Percentiles rank a stretch among this genome's conserved stretches.
Conservation (phyloP, 2,329 filamentous ascomycete genomes). For the Colletotrichum incanum region DNA sequence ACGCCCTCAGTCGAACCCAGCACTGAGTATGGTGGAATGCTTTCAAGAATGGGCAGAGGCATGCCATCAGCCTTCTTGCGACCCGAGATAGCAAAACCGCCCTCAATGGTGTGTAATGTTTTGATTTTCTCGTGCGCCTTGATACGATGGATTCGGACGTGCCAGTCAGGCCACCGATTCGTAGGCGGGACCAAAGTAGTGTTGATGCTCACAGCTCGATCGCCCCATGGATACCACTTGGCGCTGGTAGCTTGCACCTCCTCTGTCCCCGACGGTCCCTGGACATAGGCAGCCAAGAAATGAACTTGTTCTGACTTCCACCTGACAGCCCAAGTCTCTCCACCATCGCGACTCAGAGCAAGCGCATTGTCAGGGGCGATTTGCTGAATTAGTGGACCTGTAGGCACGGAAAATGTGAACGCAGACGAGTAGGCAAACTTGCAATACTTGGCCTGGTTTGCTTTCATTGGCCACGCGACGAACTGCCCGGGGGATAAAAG, state of each 20-base stretch:
- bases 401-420: conserved; percentile 62
- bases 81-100: conserved; percentile 46
- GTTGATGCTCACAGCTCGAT: conserved; percentile 47
- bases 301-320: conserved; percentile 48
- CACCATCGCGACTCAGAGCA: conserved; percentile 50
- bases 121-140: background rate
- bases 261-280: background rate
- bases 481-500: conserved; percentile 59
- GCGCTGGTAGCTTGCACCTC: conserved; percentile 20
- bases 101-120: conserved; percentile 43
- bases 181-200: conserved; percentile 50
- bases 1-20: conserved; percentile 25
- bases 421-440: conserved; percentile 66
- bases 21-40: background rate
- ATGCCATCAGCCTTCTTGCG: conserved; percentile 8
- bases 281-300: conserved; percentile 31
- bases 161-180: conserved; percentile 54
- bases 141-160: conserved; percentile 49
- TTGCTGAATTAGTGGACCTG: conserved; percentile 53
- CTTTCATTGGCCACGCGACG: conserved; percentile 56
- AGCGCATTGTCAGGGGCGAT: conserved; percentile 53
- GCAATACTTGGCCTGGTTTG: conserved; percentile 60
- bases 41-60: conserved; percentile 11
- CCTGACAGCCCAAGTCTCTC: conserved; percentile 51
- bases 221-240: conserved; percentile 49